Evolutionary conservation across 805 yeast genomes (phyloP), one percentile per base, ranked within the genome.

Genomic region (Candida yuanshanica): DNA sequence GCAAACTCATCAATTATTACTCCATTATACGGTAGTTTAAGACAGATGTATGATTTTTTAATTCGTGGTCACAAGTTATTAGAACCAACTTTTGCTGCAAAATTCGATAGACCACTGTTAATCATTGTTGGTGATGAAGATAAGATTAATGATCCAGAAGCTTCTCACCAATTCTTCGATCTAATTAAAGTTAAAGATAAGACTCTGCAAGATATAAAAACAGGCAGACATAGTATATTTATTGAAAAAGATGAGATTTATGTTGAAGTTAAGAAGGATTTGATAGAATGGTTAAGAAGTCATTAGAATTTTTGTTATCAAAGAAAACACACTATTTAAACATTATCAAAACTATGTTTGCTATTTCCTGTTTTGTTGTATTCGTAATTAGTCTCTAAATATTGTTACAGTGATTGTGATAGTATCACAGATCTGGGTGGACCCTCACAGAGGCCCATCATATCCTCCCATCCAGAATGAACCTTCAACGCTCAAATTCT

Each of bases 91-190:
- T 69, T 65, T 39, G 48, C 64, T 3, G 33, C 39, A 26, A 36
- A 47, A 17, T 52, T 45, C n/a, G 41, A 66, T 7, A 64, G 70
- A 10, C 77, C 85, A 0, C 51, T 83, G 4, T 56, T 80, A 23
- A 62, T 84, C 10, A 50, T 76, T 33, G 91, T 83, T 56, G 89
- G 91, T 23, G 64, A 66, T 8, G 63, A 59, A n/a, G 95, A 85
- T 56, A 60, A 69, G 27, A 70, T 84, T 50, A 84, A 82, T 56
- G 77, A 65, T 38, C 46, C 48, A 8, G 47, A 43, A 12, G 54
- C 49, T 1, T 50, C 60, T 2, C 36, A 39, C 32, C 39, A 41
- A 16, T 51, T 51, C 41, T 31, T 41, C 14, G 35, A 47, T 5
- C 24, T 45, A 26, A 42, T 49, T 4, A 24, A 48, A 3, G 33